Base-by-base conservation (phyloP, 805 yeast species). In the Candida railenensis region DNA sequence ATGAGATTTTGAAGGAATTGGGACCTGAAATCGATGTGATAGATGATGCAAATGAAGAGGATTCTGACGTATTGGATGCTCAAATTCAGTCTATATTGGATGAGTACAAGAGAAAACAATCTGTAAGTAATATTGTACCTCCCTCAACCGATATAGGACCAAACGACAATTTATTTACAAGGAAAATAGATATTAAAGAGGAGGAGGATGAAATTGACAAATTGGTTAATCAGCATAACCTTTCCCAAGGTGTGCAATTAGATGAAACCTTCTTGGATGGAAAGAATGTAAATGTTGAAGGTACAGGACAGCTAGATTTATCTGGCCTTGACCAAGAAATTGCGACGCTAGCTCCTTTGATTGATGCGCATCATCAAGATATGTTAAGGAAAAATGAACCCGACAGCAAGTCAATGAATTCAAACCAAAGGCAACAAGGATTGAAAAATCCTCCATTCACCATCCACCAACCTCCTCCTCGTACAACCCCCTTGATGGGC, bases 311-410 rank as follows among this genome's bases (percentile, higher is more conserved):
- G 30, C 53, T 63, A 54, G 66, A 61, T 44, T 52, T 68, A 42
- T 53, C 62, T 15, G 59, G 58, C 4, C 60, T 71, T 33, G 75
- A 72, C 44, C 72, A 66, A 46, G 76, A 71, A 48, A 63, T 72
- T 19, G 73, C 73, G 14, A 59, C 67, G 34, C 57, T 71, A 43
- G 70, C 67, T 4, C 75, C 75, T 11, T 59, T 69, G 44, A 65
- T 70, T 25, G 66, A 65, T 51, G 71, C 67, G 3, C 70, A 68
- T 44, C 58, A 63, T 48, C 63, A 65, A 33, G 66, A 54, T 3
- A 46, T 62, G 20, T 42, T 59, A 42, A 36, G 39, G 19, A 25
- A 25, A 25, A 25, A 11, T 25, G 14, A 18, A 3, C 21, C 45
- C 4, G 14, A 12, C 15, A 22, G 39, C 18, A 11, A 36, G 12